A percentile compares a stretch with the other conserved stretches of the same genome.
These are phyloP conservation scores for Hericium coralloides DNA, from an alignment of 768 basidiomycete species.

Conservation along the genomic window DNA sequence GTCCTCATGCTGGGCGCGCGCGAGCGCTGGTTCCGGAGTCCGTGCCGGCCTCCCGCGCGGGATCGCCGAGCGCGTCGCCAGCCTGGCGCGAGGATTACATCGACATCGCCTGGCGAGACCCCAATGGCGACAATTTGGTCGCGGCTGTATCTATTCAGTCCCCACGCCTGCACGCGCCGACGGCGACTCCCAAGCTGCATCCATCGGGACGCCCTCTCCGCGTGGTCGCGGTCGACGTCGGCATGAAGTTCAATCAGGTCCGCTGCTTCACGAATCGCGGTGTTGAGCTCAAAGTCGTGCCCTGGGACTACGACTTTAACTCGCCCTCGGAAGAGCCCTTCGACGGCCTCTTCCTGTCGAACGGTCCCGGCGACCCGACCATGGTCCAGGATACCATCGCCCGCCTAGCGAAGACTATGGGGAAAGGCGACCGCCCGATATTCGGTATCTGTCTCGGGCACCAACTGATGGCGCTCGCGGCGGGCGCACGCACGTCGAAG, in stretches of 20 bases:
- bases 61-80: conserved; percentile 39
- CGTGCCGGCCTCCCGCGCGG: conserved; percentile 35
- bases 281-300: conserved; percentile 92
- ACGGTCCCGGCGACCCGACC: conserved; percentile 95
- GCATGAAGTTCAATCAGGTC: conserved; percentile 99
- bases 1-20: conserved; percentile 31
- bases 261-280: conserved; percentile 91
- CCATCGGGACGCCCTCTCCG: conserved; percentile 76
- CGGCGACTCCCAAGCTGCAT: conserved; percentile 48
- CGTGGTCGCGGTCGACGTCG: conserved; percentile 88
- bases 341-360: conserved; percentile 94
- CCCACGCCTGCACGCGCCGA: conserved; percentile 63
- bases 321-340: conserved; percentile 64
- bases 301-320: conserved; percentile 93
- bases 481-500: conserved; percentile 90
- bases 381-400: conserved; percentile 67
- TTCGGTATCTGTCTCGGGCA: conserved; percentile 99
- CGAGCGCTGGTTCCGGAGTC: conserved; percentile 27
- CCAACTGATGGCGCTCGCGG: conserved; percentile 91
- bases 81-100: conserved; percentile 80
- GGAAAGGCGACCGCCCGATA: conserved; percentile 74
- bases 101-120: conserved; percentile 78
- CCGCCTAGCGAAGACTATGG: conserved; percentile 55
- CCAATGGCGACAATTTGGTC: conserved; percentile 86
- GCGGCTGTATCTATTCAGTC: conserved; percentile 71